Evolutionary conservation across 2,329 filamentous ascomycete species (phyloP).

Genomic region (Alternaria hordeiaustralica): DNA sequence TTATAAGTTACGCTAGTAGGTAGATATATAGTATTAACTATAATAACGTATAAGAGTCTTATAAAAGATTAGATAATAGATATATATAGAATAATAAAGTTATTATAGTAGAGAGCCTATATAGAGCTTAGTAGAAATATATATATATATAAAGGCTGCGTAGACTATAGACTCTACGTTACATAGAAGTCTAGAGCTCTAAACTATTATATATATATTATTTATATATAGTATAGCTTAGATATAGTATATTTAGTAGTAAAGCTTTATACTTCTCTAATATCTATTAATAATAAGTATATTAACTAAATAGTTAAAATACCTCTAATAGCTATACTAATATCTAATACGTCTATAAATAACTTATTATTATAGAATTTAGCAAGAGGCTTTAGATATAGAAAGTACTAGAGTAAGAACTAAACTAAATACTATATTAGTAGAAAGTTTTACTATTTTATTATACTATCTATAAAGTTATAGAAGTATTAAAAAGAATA

Average conservation of each 20-base stretch:
- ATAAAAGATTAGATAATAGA: too few species aligned
- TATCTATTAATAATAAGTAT: background rate
- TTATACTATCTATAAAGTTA: background rate
- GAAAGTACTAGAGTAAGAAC: background rate
- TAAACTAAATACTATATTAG: conserved; percentile 1
- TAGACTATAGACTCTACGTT: too few species aligned
- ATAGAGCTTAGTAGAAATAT: too few species aligned
- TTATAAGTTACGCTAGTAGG: too few species aligned
- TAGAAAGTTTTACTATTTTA: background rate
- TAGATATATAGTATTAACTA: too few species aligned
- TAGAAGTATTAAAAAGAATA: background rate
- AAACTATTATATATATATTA: background rate
- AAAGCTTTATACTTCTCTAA: background rate
- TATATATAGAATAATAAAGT: too few species aligned
- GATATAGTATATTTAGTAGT: conserved; percentile 4
- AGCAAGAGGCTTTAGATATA: background rate
- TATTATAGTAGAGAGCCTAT: too few species aligned
- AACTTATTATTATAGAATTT: background rate
- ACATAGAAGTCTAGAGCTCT: too few species aligned
- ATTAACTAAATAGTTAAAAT: background rate
- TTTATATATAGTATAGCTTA: conserved; percentile 1
- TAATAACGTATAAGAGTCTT: too few species aligned
- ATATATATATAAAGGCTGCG: too few species aligned
- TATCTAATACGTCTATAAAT: background rate
- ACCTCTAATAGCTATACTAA: background rate